phyloP scores from a whole-genome alignment of 2,329 filamentous ascomycete genomes.

The Colletotrichum sp. region DNA sequence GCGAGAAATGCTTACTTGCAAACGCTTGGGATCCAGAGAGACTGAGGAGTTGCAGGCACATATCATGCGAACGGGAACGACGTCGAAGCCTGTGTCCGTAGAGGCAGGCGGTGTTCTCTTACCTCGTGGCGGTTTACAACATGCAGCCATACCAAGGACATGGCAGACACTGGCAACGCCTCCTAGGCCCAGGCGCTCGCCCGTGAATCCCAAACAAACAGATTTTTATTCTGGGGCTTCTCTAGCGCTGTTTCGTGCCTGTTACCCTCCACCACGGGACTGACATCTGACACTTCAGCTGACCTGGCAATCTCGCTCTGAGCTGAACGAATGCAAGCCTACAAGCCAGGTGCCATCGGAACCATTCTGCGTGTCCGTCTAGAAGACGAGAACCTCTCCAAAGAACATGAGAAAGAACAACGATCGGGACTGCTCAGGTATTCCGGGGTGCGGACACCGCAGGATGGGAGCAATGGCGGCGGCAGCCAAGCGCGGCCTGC shows the following conservation, averaged over 20 bases:
- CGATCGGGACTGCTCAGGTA: neutral
- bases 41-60: neutral
- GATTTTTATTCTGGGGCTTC: constrained; percentile 16
- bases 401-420: neutral
- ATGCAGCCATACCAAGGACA: neutral
- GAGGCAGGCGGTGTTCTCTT: neutral
- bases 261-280: neutral
- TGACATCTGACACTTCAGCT: constrained; percentile 4
- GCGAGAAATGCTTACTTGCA: neutral
- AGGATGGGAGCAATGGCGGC: neutral
- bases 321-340: neutral
- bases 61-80: neutral
- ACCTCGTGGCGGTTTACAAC: neutral
- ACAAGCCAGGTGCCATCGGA: neutral
- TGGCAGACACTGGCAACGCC: neutral
- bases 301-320: neutral
- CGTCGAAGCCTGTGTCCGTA: neutral
- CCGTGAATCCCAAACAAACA: constrained; percentile 12
- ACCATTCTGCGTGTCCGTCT: neutral
- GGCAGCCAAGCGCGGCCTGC: neutral
- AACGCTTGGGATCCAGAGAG: neutral
- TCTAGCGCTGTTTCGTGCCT: constrained; percentile 17
- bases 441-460: neutral
- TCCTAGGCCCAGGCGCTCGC: neutral
- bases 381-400: neutral